These are phyloP conservation scores for Penicillium longicatenatum DNA, from an alignment of 495 filamentous ascomycete species.

Conservation along the genomic window DNA sequence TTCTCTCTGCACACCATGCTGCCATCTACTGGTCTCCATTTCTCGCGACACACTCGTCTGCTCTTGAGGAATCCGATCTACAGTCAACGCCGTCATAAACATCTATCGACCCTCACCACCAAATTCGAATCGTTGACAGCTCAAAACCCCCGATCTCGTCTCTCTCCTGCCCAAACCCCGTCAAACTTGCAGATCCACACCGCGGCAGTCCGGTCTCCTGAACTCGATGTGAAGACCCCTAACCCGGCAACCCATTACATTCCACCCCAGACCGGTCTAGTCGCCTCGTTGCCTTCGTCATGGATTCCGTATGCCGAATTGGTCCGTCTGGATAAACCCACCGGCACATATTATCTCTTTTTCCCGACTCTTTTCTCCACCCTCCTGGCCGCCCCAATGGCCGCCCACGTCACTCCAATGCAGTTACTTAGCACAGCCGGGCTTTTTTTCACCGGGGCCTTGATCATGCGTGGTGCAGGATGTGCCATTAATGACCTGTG, in stretches of 20 bases:
- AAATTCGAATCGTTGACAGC: background rate
- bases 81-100: constrained; percentile 3
- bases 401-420: constrained; percentile 60
- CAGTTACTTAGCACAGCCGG: constrained; percentile 64
- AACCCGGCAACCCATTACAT: constrained; percentile 49
- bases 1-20: background rate
- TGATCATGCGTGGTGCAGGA: constrained; percentile 97
- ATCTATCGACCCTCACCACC: constrained; percentile 4
- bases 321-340: constrained; percentile 88
- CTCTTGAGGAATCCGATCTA: background rate
- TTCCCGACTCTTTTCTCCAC: constrained; percentile 95
- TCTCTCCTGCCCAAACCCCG: background rate
- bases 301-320: constrained; percentile 95
- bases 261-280: constrained; percentile 71
- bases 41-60: background rate
- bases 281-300: constrained; percentile 72
- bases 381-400: constrained; percentile 51
- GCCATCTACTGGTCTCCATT: background rate
- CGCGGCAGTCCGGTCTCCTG: constrained; percentile 7
- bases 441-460: constrained; percentile 83
- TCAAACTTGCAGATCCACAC: constrained; percentile 9
- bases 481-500: constrained; percentile 98
- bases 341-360: constrained; percentile 93
- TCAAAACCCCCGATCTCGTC: background rate
- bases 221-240: constrained; percentile 1